Evolutionary conservation across 2,329 filamentous ascomycete genomes (phyloP).

Genomic region (Aspergillus sp.): DNA sequence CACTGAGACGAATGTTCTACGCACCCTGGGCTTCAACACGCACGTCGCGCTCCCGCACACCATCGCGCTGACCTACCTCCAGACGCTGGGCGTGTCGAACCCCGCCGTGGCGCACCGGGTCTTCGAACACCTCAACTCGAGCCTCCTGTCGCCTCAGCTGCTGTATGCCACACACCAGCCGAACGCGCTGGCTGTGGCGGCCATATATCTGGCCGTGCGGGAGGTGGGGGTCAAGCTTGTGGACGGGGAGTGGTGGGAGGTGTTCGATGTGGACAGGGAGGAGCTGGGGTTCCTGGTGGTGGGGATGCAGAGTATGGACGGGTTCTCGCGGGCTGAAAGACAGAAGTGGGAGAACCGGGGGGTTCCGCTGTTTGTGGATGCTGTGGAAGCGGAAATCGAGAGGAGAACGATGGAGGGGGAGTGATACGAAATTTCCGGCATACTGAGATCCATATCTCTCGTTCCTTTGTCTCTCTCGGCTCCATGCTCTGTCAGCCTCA

Average conservation of each 20-base stretch:
- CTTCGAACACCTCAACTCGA: slow-evolving; percentile 74
- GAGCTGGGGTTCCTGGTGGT: slow-evolving; percentile 89
- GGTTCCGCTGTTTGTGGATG: slow-evolving; percentile 51
- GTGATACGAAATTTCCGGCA: slow-evolving; percentile 14
- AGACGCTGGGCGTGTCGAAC: slow-evolving; percentile 65
- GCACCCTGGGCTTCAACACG: slow-evolving; percentile 68
- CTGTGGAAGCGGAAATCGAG: slow-evolving; percentile 52
- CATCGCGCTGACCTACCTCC: slow-evolving; percentile 82
- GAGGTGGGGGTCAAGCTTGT: slow-evolving; percentile 71
- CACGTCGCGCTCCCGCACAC: slow-evolving; percentile 79
- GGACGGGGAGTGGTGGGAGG: slow-evolving; percentile 88
- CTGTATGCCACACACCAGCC: slow-evolving; percentile 91
- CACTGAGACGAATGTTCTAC: slow-evolving; percentile 70
- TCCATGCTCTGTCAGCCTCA: too few relatives aligned
- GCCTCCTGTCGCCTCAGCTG: slow-evolving; percentile 76
- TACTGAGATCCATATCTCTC: not conserved
- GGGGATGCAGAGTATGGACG: slow-evolving; percentile 67
- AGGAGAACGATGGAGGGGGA: slow-evolving; percentile 38
- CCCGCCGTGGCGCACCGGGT: slow-evolving; percentile 54
- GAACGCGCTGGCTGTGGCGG: slow-evolving; percentile 70
- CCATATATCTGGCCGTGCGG: slow-evolving; percentile 79
- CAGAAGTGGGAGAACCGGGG: slow-evolving; percentile 44
- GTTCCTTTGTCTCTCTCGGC: too few relatives aligned
- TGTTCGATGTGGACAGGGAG: slow-evolving; percentile 92
- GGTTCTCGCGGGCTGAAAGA: slow-evolving; percentile 54